Conservation (phyloP, 495 filamentous ascomycete genomes). For the Penicillium samsonianum region DNA sequence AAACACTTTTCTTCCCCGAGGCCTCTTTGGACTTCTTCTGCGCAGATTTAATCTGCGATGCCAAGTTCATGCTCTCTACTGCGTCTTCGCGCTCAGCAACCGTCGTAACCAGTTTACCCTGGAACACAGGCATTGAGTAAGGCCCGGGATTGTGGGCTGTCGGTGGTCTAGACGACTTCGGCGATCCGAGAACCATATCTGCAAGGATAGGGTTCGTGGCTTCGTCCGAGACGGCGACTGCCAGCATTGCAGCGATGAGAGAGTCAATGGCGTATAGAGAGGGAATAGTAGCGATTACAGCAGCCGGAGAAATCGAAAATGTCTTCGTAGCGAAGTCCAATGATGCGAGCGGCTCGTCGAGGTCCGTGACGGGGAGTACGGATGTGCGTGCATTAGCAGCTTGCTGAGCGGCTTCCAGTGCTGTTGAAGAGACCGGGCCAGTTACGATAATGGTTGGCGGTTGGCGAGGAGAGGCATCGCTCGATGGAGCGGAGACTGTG, state of each 20-base stretch:
- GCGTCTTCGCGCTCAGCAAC: slow-evolving; percentile 47
- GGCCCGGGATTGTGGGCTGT: slow-evolving; percentile 7
- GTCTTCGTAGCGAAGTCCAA: slow-evolving; percentile 52
- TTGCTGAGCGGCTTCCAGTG: slow-evolving; percentile 39
- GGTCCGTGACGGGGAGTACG: slow-evolving; percentile 44
- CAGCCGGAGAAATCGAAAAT: slow-evolving; percentile 47
- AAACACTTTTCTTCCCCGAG: slow-evolving; percentile 19
- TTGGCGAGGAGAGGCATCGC: slow-evolving; percentile 25
- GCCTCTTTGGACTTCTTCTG: slow-evolving; percentile 13
- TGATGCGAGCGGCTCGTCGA: slow-evolving; percentile 47
- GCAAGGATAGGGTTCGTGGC: slow-evolving; percentile 40
- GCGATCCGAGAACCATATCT: slow-evolving; percentile 36
- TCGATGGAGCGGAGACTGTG: slow-evolving; percentile 41
- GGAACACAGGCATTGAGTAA: slow-evolving; percentile 21
- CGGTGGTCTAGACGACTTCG: slow-evolving; percentile 7
- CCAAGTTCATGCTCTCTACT: slow-evolving; percentile 34
- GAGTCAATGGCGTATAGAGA: slow-evolving; percentile 78
- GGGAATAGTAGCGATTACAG: slow-evolving; percentile 45
- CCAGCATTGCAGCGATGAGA: slow-evolving; percentile 63
- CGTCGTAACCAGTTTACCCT: slow-evolving; percentile 39
- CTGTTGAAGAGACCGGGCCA: slow-evolving; percentile 37
- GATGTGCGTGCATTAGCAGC: slow-evolving; percentile 46
- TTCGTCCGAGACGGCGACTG: slow-evolving; percentile 67
- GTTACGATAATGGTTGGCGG: slow-evolving; percentile 48
- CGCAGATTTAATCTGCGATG: slow-evolving; percentile 33